A percentile compares a stretch with the other conserved stretches of the same genome.
These are phyloP conservation scores for Monosporozyma aquatica DNA, from an alignment of 805 yeast species.

Conservation along the genomic window DNA sequence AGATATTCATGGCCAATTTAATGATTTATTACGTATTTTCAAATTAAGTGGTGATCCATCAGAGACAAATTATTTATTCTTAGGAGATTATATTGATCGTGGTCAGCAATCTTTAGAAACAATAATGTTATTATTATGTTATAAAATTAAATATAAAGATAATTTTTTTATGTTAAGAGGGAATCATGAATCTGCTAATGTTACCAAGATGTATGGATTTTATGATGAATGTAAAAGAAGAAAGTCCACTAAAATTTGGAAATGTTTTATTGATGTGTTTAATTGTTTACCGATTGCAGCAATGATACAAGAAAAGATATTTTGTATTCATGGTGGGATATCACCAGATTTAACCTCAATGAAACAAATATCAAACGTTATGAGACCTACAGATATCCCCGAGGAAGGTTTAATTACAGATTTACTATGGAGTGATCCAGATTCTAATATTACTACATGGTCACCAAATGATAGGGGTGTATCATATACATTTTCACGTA, in stretches of 20 bases:
- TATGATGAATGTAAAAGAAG: conserved; percentile 96
- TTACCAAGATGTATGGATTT: conserved; percentile 92
- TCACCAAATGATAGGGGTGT: conserved; percentile 76
- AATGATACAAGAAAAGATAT: conserved; percentile 86
- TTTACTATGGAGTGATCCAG: conserved; percentile 79
- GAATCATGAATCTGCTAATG: conserved; percentile 95
- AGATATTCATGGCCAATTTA: conserved; percentile 95
- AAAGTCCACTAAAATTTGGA: conserved; percentile 86
- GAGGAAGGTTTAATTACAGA: conserved; percentile 72
- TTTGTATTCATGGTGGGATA: conserved; percentile 79
- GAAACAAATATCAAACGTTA: conserved; percentile 53
- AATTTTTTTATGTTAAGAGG: conserved; percentile 90
- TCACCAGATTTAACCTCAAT: conserved; percentile 59
- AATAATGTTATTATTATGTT: conserved; percentile 75
- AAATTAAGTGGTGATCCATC: conserved; percentile 97
- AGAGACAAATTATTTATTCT: conserved; percentile 77
- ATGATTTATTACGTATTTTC: conserved; percentile 80
- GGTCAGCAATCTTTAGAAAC: conserved; percentile 96
- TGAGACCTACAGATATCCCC: conserved; percentile 77
- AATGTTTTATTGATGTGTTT: conserved; percentile 85
- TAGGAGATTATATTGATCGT: conserved; percentile 96
- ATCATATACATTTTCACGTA: conserved; percentile 64
- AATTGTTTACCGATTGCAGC: conserved; percentile 94
- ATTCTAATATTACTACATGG: conserved; percentile 48
- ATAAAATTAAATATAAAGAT: conserved; percentile 92